Evolutionary conservation across 2,329 filamentous ascomycete species (phyloP), one percentile per base, ranked within the genome.

Genomic region (Dactylellina haptotyla): DNA sequence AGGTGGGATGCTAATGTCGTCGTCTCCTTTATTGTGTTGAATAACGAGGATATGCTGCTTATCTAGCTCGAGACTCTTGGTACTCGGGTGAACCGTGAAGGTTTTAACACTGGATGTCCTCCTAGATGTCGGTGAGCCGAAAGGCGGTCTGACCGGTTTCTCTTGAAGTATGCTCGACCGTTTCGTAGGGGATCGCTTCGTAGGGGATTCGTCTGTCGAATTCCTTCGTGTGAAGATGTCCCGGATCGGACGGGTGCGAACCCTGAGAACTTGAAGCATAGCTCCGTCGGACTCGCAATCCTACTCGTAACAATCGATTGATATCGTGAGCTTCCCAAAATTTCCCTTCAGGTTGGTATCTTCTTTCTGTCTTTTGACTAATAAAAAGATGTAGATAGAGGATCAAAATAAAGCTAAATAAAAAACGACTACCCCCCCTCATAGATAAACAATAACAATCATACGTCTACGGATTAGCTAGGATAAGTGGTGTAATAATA

Each of bases 251-350:
- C 50, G 61, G 39, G 48, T 56, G 14, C 61, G 61, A 23, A 64
- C 32, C 48, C 50, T 64, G 48, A 64, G 46, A 25, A 48, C 23
- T 53, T 64, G 61, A 14, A 64, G 61, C 61, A 64, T 64, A 20
- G 18, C 43, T 32, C 16, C 9, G 32, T 14, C 16, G 20, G 16
- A 14, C 9, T 26, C 10, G 2, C 16, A 12, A 10, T 18, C 8
- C 16, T 20, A n/a, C 12, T 45, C n/a, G 41, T 18, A 45, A 16
- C 5, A 16, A 34, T n/a, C n/a, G n/a, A n/a, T n/a, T n/a, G n/a
- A n/a, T n/a, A n/a, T n/a, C n/a, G n/a, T n/a, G n/a, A n/a, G n/a
- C n/a, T n/a, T n/a, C n/a, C n/a, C n/a, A n/a, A n/a, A n/a, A n/a
- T n/a, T n/a, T n/a, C n/a, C n/a, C n/a, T n/a, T n/a, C n/a, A n/a